Base-by-base conservation (phyloP, 2,329 filamentous ascomycete genomes). In the Aspergillus floridensis region DNA sequence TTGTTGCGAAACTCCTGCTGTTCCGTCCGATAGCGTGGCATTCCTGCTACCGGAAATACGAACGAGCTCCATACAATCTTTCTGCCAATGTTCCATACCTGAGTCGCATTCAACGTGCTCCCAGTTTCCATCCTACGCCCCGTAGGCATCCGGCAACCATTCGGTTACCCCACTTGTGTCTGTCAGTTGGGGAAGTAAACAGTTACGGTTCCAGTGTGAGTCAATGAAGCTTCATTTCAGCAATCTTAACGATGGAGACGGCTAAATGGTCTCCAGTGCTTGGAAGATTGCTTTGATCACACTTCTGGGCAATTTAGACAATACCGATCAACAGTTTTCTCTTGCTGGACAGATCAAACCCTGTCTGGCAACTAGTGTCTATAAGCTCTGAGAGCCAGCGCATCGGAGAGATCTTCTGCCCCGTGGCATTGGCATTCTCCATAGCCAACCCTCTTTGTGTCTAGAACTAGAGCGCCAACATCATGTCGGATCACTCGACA, bases 401-500 rank as follows among this genome's bases (percentile, higher is more conserved):
- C 16, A 3, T 19, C 4, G 16, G 38, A 44, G 6, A 19, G 4
- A 19, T 19, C 38, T 35, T 16, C 38, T 7, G n/a, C 6, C 38
- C 19, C 38, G 38, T 44, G 38, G 38, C 16, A 7, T 44, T 19
- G 6, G n/a, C 6, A 7, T 19, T 16, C 6, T 3, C 38, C 38
- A 44, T 19, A 35, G 32, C 38, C 14, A 19, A 19, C n/a, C 19
- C 38, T 19, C 6, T 19, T n/a, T n/a, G 32, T n/a, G 5, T 44
- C 3, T 14, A 51, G 16, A 50, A 29, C 31, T 24, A 44, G 29
- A 55, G 26, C 38, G 41, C 32, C 53, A 8, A 19, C 53, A 58
- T 49, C 59, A 76, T 78, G 75, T 73, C 75, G 63, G 66, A 67
- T 60, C 46, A 75, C 71, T 61, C 74, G 73, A 66, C 72, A 61